Evolutionary conservation across 352 stramenopile species (phyloP).

Genomic region (Globisporangium yorkense): DNA sequence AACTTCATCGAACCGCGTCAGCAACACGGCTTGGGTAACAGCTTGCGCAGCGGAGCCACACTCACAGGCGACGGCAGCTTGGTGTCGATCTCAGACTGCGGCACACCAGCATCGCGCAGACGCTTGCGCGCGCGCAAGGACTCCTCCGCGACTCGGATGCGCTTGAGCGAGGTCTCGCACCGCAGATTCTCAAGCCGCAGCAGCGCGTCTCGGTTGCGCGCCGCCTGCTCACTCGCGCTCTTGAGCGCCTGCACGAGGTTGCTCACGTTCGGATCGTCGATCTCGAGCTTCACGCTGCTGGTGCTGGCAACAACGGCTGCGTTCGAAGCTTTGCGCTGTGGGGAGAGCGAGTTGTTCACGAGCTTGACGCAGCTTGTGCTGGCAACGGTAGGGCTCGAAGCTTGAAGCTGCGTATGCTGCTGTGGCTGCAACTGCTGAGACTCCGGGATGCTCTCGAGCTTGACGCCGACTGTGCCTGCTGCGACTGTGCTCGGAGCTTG

Average conservation of each 20-base stretch:
- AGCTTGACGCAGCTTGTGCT: neutral
- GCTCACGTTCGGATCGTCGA: neutral
- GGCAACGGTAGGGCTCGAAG: no score
- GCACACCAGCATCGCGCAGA: conserved; percentile 23
- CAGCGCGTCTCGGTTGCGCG: neutral
- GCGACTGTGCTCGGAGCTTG: no score
- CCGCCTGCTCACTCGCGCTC: neutral
- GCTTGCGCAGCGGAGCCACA: neutral
- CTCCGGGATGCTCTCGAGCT: neutral
- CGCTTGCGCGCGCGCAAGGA: conserved; percentile 24
- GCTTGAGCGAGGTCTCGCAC: conserved; percentile 14
- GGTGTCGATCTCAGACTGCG: conserved; percentile 23
- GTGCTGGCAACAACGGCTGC: neutral
- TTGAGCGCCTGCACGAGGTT: neutral
- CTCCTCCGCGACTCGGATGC: conserved; percentile 23
- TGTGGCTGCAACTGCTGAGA: neutral
- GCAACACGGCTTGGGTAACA: neutral
- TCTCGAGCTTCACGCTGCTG: neutral
- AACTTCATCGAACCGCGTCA: no score
- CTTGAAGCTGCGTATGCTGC: no score
- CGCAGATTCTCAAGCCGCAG: neutral
- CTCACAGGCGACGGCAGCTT: conserved; percentile 10
- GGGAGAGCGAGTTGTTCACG: neutral
- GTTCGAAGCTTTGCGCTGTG: neutral
- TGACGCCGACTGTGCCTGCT: neutral